Base-by-base conservation (phyloP, 768 basidiomycete genomes). In the Coprinellus micaceus region DNA sequence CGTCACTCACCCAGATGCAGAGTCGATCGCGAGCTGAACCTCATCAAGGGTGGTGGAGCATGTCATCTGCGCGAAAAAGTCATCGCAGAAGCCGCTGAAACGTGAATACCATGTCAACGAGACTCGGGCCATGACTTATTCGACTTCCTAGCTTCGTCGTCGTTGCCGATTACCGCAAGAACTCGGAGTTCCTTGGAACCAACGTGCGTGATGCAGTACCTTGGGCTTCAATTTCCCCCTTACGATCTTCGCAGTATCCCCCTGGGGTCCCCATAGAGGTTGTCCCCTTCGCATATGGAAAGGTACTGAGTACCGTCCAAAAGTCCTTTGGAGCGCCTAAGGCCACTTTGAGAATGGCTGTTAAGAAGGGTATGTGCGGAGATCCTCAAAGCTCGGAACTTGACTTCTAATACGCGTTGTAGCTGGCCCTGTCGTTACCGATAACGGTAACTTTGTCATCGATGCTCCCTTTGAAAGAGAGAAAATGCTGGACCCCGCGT, bases 21-120 rank as follows among this genome's bases (percentile, higher is more conserved):
- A 73, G 93, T 97, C 22, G 94, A 98, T 69, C 70, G 78, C 40
- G 71, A 83, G 39, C 77, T 99, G 51, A 95, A 98, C 71, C 90
- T 90, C 59, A 95, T 99, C 74, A 98, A 99, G 73, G 96, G 92
- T 6, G 96, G 96, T 55, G 96, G 96, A 2, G 96, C 94, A 1
- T 98, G 96, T 69, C 97, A 98, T 62, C 74, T 98, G 30, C 83
- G 95, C 26, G 97, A 99, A 74, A 99, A 99, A 70, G 94, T 99
- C 6, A 82, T 99, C 13, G 97, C 97, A 1, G 97, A 99, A 69
- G 95, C 94, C 29, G 97, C 97, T 11, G 80, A 81, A 58, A 93
- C 89, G 84, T 91, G 55, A 57, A 85, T 74, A 10, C 43, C 7
- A 15, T 43, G 36, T 50, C 41, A 52, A 29, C 57, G 57, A 33